Conservation (phyloP, 2,329 filamentous ascomycete genomes). For the Hypoxylon sp. region DNA sequence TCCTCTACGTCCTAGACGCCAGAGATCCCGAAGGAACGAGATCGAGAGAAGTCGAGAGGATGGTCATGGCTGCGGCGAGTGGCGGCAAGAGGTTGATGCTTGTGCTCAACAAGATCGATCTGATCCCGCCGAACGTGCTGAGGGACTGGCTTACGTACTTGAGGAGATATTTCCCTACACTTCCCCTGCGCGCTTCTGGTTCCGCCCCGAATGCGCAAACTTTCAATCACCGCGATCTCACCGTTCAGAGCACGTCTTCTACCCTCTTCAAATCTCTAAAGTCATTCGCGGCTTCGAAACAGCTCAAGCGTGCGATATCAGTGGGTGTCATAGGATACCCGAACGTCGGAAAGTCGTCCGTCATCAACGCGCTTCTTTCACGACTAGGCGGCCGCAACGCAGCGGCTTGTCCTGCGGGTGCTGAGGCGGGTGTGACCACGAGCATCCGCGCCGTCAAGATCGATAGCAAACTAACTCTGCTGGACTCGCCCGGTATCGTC, state of each 20-base stretch:
- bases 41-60: slow-evolving; percentile 89
- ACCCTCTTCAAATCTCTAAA: slow-evolving; percentile 91
- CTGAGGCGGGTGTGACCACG: slow-evolving; percentile 93
- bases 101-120: slow-evolving; percentile 94
- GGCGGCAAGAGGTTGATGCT: slow-evolving; percentile 90
- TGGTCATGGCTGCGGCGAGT: slow-evolving; percentile 87
- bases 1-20: slow-evolving; percentile 93
- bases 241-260: slow-evolving; percentile 85
- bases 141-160: slow-evolving; percentile 88
- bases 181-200: slow-evolving; percentile 87
- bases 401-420: slow-evolving; percentile 84
- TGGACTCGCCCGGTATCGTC: slow-evolving; percentile 94
- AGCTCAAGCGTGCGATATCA: slow-evolving; percentile 89
- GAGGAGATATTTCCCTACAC: slow-evolving; percentile 88
- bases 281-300: slow-evolving; percentile 83
- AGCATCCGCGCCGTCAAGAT: slow-evolving; percentile 91
- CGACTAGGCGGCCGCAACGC: slow-evolving; percentile 76
- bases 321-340: slow-evolving; percentile 96
- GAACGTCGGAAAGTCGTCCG: slow-evolving; percentile 95
- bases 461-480: slow-evolving; percentile 91
- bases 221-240: slow-evolving; percentile 92
- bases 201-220: slow-evolving; percentile 87
- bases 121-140: slow-evolving; percentile 84
- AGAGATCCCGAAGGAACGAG: slow-evolving; percentile 91
- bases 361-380: slow-evolving; percentile 91